Conservation (phyloP, 1,284 basidiomycete species). For the Nidula niveotomentosa region DNA sequence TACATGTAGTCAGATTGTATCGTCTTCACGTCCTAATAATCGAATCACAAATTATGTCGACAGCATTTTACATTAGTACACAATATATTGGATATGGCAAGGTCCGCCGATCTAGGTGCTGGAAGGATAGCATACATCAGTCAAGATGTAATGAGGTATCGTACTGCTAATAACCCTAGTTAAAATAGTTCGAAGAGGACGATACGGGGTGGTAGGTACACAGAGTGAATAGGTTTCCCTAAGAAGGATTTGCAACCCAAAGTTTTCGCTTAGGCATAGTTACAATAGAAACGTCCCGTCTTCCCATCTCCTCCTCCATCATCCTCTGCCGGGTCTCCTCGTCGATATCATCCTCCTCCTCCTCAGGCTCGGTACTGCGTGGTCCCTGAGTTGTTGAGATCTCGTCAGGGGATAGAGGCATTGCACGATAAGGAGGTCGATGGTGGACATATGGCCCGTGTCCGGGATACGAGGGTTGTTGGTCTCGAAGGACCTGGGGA, state of each 20-base stretch:
- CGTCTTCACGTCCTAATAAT: too few species aligned
- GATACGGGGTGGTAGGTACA: too few species aligned
- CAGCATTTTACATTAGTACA: too few species aligned
- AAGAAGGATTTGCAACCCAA: constrained; percentile 68
- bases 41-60: too few species aligned
- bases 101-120: too few species aligned
- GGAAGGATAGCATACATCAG: too few species aligned
- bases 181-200: too few species aligned
- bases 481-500: constrained; percentile 29
- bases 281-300: constrained; percentile 77
- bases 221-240: too few species aligned
- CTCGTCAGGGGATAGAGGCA: constrained; percentile 37
- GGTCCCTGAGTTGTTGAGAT: constrained; percentile 37
- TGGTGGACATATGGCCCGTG: constrained; percentile 63
- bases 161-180: too few species aligned
- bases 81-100: too few species aligned
- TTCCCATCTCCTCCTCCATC: constrained; percentile 77
- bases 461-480: constrained; percentile 47
- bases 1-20: neutral
- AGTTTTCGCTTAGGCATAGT: constrained; percentile 75
- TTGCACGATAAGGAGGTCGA: constrained; percentile 54
- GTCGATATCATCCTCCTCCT: constrained; percentile 69
- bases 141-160: too few species aligned
- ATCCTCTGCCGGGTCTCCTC: constrained; percentile 68
- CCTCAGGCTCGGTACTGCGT: constrained; percentile 44